Base-by-base conservation (phyloP, 176 grass and related monocot species). In the Zoysia pacifica region DNA sequence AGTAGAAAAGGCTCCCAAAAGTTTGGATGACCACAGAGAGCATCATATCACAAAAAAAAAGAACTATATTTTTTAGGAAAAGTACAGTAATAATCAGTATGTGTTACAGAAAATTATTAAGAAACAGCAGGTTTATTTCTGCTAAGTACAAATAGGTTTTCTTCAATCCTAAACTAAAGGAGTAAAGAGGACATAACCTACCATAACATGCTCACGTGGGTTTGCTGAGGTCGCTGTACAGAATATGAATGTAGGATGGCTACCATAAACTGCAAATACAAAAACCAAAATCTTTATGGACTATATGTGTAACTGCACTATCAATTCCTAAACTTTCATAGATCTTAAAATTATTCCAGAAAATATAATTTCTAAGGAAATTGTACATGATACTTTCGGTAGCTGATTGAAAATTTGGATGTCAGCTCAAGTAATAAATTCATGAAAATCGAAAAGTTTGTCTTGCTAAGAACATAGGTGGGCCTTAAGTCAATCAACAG, bases 191-290 rank as follows among this genome's bases (percentile, higher is more conserved):
- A 72, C 4, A 68, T 68, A 72, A 65, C 87, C 72, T 97, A 97
- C 94, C 94, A 89, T 92, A 74, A 93, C 91, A 97, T 97, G 94
- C 53, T 97, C 87, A 55, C 83, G 75, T 73, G 91, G 94, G 68
- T 97, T 97, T 81, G 91, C 94, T 55, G 82, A 97, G 61, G 94
- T 97, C 48, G 94, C 94, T 77, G 94, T 97, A 84, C 94, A 94
- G 82, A 97, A 94, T 69, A 90, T 87, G 70, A 94, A 97, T 67
- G 85, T 84, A 75, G 94, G 94, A 85, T 87, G 68, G 70, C 77
- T 79, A 41, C 87, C 90, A 87, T 94, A 94, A 78, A 93, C 91
- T 97, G 91, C 75, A 91, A 56, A 82, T 52, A 81, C 61, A 86
- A 70, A 58, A 73, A 71, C 5, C 59, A 60, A 75, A 42, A 16